Base-by-base conservation (phyloP, 768 basidiomycete genomes). In the Naganishia kalamii region DNA sequence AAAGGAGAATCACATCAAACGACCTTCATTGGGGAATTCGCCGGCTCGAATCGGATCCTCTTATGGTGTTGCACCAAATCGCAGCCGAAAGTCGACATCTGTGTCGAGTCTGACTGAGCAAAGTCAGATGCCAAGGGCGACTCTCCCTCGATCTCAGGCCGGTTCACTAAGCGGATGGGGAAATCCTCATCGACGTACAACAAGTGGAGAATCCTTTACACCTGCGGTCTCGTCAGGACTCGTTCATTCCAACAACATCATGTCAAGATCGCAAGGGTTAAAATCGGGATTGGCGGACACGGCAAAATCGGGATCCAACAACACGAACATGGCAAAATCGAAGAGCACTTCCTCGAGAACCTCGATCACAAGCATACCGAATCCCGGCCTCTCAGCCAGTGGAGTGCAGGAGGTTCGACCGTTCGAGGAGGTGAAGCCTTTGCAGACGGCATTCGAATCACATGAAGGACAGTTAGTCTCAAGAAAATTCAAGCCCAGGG, bases 381-480 rank as follows among this genome's bases (percentile, higher is more conserved):
- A 40, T 40, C 17, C 37, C 37, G 7, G 46, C 23, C 7, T 73
- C 74, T 1, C 72, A 21, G n/a, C 23, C 63, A 10, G 43, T 21
- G 74, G 71, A n/a, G 70, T 73, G 19, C 72, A 72, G 27, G 61
- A 70, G 44, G 70, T 73, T 40, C 76, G 72, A 10, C 70, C 75
- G 23, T 77, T 77, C 52, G 76, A 75, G 41, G 73, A 76, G 50
- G 73, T 76, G 49, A 76, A 75, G 57, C 76, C 76, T 23, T 65
- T 76, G 12, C 71, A 74, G 35, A 74, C 75, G 40, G 75, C 70
- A 0, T 76, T 76, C 54, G 74, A 74, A 35, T 51, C 68, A 11
- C 43, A 30, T 15, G 63, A 62, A 4, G 49, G 60, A 44, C 70
- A 71, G 0, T 25, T 41, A 8, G 70, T 77, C 19, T 66, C 63